A percentile compares a stretch with the other conserved stretches of the same genome.
Conservation (phyloP, 2,329 filamentous ascomycete genomes). For the Penicillium rolfsii region DNA sequence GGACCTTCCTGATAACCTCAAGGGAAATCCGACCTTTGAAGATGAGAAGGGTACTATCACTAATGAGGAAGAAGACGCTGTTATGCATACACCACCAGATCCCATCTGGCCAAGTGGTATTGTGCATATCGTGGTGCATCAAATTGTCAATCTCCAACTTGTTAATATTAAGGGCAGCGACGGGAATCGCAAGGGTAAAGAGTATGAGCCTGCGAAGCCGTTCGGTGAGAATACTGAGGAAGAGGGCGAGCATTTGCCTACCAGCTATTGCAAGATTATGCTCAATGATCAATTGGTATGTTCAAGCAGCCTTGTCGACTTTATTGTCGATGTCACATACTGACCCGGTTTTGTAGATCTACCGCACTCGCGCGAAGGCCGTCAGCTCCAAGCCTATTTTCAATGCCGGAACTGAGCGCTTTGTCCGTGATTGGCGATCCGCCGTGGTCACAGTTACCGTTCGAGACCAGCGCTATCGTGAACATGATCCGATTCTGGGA, state of each 20-base stretch:
- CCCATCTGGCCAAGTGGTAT: conserved; percentile 95
- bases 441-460: conserved; percentile 84
- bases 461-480: conserved; percentile 81
- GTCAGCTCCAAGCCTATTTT: conserved; percentile 95
- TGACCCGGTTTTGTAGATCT: conserved; percentile 55
- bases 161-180: conserved; percentile 84
- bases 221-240: conserved; percentile 88
- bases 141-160: conserved; percentile 94
- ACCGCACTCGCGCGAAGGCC: conserved; percentile 93
- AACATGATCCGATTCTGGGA: conserved; percentile 93
- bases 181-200: conserved; percentile 78
- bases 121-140: conserved; percentile 83
- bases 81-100: conserved; percentile 87
- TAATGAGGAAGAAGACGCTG: conserved; percentile 76
- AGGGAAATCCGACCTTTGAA: conserved; percentile 75
- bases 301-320: not conserved
- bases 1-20: conserved; percentile 72
- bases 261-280: conserved; percentile 89
- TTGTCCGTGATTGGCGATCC: conserved; percentile 90
- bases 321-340: not conserved
- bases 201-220: conserved; percentile 84
- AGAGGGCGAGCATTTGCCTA: conserved; percentile 76
- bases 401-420: conserved; percentile 92
- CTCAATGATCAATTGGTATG: conserved; percentile 79
- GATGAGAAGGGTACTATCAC: conserved; percentile 83